These are phyloP conservation scores for Zopfia rhizophila DNA, from an alignment of 2,329 filamentous ascomycete species.

Conservation along the genomic window DNA sequence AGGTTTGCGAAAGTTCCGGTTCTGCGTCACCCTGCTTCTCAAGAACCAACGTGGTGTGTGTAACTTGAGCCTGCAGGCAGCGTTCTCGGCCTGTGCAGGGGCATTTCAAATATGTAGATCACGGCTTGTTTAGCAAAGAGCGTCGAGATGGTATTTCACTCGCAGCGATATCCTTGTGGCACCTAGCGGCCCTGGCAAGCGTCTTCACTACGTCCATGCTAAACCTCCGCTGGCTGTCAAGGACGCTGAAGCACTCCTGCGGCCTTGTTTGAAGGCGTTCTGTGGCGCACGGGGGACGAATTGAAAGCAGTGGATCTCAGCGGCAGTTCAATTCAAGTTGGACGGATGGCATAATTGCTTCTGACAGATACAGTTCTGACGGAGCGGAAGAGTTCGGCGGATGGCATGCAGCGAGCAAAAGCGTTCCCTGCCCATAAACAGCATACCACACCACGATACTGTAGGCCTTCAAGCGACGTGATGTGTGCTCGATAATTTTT, in stretches of 20 bases:
- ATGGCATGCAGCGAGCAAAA: conserved; percentile 6
- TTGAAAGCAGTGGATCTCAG: conserved; percentile 26
- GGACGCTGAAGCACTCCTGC: conserved; percentile 44
- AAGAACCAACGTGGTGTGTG: conserved; percentile 26
- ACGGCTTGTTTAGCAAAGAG: conserved; percentile 31
- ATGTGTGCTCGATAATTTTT: too few relatives aligned
- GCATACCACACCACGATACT: too few relatives aligned
- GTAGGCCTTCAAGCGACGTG: conserved; percentile 16
- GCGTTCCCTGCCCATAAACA: too few relatives aligned
- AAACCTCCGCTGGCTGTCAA: conserved; percentile 38
- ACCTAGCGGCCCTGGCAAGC: conserved; percentile 37
- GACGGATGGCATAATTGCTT: conserved; percentile 4
- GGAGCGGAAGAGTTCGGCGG: too few relatives aligned
- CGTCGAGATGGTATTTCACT: conserved; percentile 36
- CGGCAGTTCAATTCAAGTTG: background rate
- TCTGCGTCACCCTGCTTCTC: conserved; percentile 34
- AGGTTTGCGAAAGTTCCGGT: conserved; percentile 12
- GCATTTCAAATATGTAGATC: conserved; percentile 46
- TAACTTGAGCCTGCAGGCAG: conserved; percentile 31
- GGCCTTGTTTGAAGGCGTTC: conserved; percentile 41
- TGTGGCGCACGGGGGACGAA: conserved; percentile 44
- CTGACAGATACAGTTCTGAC: conserved; percentile 7
- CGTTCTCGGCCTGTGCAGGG: conserved; percentile 34
- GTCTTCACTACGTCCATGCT: conserved; percentile 37
- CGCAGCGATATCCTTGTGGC: conserved; percentile 45